Evolutionary conservation across 2,329 filamentous ascomycete species (phyloP), one percentile per base, ranked within the genome.

Genomic region (Microsporum canis): DNA sequence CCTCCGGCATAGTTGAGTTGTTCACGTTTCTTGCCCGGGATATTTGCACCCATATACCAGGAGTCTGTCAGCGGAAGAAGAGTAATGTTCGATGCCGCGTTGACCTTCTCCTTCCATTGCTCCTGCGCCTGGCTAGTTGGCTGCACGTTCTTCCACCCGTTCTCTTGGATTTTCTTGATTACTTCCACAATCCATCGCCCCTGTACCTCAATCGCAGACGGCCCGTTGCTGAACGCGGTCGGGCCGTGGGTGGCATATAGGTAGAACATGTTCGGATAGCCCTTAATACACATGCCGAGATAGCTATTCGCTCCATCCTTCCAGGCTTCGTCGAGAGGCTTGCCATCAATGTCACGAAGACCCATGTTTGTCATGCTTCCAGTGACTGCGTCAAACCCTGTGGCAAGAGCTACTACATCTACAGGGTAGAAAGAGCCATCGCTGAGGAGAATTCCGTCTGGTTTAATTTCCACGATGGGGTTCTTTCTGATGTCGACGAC

Each of bases 21-120:
- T 71, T 85, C 81, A n/a, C 74, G 73, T 0, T 73, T 66, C 71
- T 84, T 85, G 0, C 78, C 80, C 0, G 82, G 81, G 1, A 84
- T 74, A 47, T 75, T 82, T 0, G 76, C 78, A 2, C 83, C 82
- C 79, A 84, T 82, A 65, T 83, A 84, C 56, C 79, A 83, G 1
- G 75, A 79, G 12, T 71, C 72, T 0, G 75, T 76, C 0, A 72
- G 77, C 0, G 79, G 77, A 61, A 84, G 75, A 5, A 85, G 70
- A n/a, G 74, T 76, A n/a, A 58, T 67, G 66, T 81, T 69, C 23
- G 74, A 77, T 0, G 80, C 57, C 0, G 75, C 71, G 23, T 79
- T 67, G 29, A 84, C 75, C 7, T 72, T 68, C 49, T 78, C 67
- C 66, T 79, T 82, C 80, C 81, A 86, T 14, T 71, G 67, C 12